These are phyloP conservation scores for Mortierella sp. DNA, from an alignment of 371 early-diverging fungal genomes.

Conservation along the genomic window DNA sequence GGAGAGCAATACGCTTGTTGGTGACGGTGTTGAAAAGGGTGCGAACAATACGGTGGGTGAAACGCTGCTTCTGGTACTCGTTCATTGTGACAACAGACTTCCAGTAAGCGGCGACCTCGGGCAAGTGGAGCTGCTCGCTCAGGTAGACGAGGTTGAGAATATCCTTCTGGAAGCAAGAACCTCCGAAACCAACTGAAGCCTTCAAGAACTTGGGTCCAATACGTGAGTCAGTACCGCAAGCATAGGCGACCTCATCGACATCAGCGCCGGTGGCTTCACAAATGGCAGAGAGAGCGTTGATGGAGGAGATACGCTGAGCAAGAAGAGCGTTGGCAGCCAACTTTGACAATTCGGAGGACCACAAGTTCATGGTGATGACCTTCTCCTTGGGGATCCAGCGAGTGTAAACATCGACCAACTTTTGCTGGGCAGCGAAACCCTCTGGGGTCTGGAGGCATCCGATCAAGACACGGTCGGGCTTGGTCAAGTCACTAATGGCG, in stretches of 20 bases:
- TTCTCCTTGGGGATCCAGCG: conserved; percentile 87
- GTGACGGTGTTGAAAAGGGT: conserved; percentile 88
- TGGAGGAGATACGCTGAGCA: conserved; percentile 95
- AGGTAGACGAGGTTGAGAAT: conserved; percentile 93
- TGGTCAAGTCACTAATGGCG: conserved; percentile 86
- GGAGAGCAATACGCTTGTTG: conserved; percentile 85
- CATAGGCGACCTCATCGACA: conserved; percentile 94
- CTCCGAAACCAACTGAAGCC: conserved; percentile 95
- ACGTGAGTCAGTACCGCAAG: conserved; percentile 91
- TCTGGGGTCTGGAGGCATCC: conserved; percentile 86
- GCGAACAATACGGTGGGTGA: conserved; percentile 80
- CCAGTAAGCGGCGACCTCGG: conserved; percentile 97
- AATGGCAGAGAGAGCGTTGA: conserved; percentile 93
- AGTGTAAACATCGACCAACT: conserved; percentile 77
- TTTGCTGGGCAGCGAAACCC: conserved; percentile 82
- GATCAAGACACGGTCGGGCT: conserved; percentile 95
- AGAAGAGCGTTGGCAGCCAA: conserved; percentile 96
- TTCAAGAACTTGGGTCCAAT: conserved; percentile 94
- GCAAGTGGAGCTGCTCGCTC: conserved; percentile 84
- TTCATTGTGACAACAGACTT: conserved; percentile 91
- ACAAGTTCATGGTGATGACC: conserved; percentile 92
- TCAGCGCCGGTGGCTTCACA: conserved; percentile 96
- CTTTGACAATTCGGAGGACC: conserved; percentile 96
- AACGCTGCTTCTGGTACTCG: conserved; percentile 93
- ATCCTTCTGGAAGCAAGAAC: conserved; percentile 97